Evolutionary conservation across 345 rosid genomes (phyloP).

Genomic region (Mercurialis annua): DNA sequence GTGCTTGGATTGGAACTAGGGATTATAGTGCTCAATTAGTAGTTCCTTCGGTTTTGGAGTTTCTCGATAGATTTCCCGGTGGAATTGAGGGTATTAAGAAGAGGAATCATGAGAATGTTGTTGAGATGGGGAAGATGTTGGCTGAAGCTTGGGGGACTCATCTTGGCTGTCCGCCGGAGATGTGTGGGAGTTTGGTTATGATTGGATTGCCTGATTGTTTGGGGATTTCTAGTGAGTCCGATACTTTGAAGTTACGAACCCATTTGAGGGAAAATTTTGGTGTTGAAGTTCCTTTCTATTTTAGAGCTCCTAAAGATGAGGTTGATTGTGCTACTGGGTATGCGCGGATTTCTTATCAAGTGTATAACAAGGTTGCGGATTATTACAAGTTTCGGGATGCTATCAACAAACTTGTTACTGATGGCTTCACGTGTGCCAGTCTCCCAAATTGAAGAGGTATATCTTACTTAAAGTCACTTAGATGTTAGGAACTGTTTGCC

Average conservation of each 20-base stretch:
- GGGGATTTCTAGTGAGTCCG: slow-evolving; percentile 49
- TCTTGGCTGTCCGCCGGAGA: slow-evolving; percentile 77
- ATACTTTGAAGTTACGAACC: slow-evolving; percentile 55
- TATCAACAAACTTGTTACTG: slow-evolving; percentile 44
- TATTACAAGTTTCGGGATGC: slow-evolving; percentile 73
- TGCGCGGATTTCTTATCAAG: slow-evolving; percentile 81
- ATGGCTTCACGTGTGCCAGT: slow-evolving; percentile 52
- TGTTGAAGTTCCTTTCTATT: slow-evolving; percentile 78
- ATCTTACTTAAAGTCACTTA: slow-evolving; percentile 9
- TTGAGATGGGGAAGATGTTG: slow-evolving; percentile 85
- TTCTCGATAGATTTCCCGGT: slow-evolving; percentile 69
- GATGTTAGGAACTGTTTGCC: neutral
- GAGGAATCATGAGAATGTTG: slow-evolving; percentile 71
- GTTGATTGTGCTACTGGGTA: slow-evolving; percentile 53
- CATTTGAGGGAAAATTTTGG: slow-evolving; percentile 60
- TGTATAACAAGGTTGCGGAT: slow-evolving; percentile 77
- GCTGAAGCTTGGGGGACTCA: slow-evolving; percentile 83
- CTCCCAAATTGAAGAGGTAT: slow-evolving; percentile 51
- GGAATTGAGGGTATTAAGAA: slow-evolving; percentile 84
- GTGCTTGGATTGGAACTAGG: slow-evolving; percentile 94
- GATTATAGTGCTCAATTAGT: slow-evolving; percentile 91
- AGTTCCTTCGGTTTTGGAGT: slow-evolving; percentile 72
- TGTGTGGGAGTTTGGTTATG: slow-evolving; percentile 90
- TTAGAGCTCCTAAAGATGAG: slow-evolving; percentile 48
- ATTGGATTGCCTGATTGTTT: slow-evolving; percentile 78